Evolutionary conservation across 2,329 filamentous ascomycete species (phyloP), one percentile per base, ranked within the genome.

Genomic region (Ophiosphaerella korrae): DNA sequence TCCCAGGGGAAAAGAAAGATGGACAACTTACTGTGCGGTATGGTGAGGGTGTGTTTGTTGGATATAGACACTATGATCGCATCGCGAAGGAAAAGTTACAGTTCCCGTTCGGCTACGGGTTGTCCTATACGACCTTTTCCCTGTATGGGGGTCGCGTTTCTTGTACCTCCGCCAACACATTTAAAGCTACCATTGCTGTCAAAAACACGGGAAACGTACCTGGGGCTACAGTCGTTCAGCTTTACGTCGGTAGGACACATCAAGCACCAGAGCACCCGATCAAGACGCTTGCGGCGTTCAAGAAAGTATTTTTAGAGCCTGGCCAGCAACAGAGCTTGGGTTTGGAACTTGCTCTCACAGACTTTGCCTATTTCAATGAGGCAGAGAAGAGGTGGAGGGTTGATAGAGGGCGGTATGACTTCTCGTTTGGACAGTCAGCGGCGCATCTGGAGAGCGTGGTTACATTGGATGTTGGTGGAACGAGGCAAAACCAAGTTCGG

Each of bases 271-370:
- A 67, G 11, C 77, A 87, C 39, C 87, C 87, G 0, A 80, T 84
- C 54, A 89, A 89, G 74, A 87, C 89, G 67, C 77, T 90, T 3
- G 84, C 82, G 7, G 86, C 85, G 0, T 90, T 89, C 62, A 80
- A 82, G 54, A 89, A 89, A 71, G 80, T 88, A 0, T 78, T 74
- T 42, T 71, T 90, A 3, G 77, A 82, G 38, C 75, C 80, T 1
- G 84, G 83, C 3, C 80, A 87, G 73, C 79, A 75, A 38, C 80
- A 83, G 74, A 75, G 60, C 6, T 83, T 85, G 2, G 75, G 78
- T n/a, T 77, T 92, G 7, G 31, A 49, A 3, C 42, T 70, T 12
- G 34, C 42, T 14, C 40, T 54, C 4, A 64, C 53, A 26, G 68
- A 71, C 36, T 67, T 72, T 50, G 69, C 69, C 2, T 71, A 65